A percentile compares a stretch with the other conserved stretches of the same genome.
Conservation (phyloP, 2,329 filamentous ascomycete species). For the Aulographum hederae region DNA sequence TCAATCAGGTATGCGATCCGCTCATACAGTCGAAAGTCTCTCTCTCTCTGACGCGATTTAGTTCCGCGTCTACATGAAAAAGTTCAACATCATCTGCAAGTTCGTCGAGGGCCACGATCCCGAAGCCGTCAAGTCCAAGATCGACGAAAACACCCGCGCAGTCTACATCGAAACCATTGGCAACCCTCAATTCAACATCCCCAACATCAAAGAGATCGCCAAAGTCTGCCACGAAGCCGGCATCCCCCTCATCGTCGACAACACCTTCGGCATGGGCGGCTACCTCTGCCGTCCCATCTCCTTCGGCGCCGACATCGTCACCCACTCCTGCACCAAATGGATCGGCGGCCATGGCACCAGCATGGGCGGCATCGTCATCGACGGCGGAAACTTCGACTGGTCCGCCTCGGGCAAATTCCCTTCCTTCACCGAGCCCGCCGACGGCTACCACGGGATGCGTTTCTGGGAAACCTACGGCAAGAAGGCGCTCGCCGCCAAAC, state of each 20-base stretch:
- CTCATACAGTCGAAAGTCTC: slow-evolving; percentile 10
- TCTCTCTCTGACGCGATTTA: not conserved
- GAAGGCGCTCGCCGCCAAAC: slow-evolving; percentile 52
- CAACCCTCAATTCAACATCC: slow-evolving; percentile 85
- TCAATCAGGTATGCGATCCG: too few species aligned
- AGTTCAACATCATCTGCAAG: slow-evolving; percentile 72
- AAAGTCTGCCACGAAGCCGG: slow-evolving; percentile 56
- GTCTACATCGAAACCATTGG: slow-evolving; percentile 85
- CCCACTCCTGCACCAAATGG: slow-evolving; percentile 93
- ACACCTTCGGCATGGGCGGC: slow-evolving; percentile 87
- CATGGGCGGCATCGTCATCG: slow-evolving; percentile 69
- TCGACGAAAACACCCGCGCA: slow-evolving; percentile 86
- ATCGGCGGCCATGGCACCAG: slow-evolving; percentile 92
- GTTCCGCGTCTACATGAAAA: slow-evolving; percentile 75
- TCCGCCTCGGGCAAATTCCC: slow-evolving; percentile 53
- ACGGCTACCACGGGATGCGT: slow-evolving; percentile 81
- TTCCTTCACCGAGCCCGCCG: slow-evolving; percentile 74
- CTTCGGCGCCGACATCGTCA: slow-evolving; percentile 82
- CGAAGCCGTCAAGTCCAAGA: slow-evolving; percentile 61
- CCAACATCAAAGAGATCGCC: slow-evolving; percentile 74
- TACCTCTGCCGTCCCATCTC: slow-evolving; percentile 77
- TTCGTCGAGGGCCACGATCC: slow-evolving; percentile 69
- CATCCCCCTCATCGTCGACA: slow-evolving; percentile 52
- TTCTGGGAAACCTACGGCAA: slow-evolving; percentile 90
- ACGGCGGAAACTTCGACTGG: slow-evolving; percentile 90